Conservation (phyloP, 176 grass and related monocot species). For the Poa pratensis region DNA sequence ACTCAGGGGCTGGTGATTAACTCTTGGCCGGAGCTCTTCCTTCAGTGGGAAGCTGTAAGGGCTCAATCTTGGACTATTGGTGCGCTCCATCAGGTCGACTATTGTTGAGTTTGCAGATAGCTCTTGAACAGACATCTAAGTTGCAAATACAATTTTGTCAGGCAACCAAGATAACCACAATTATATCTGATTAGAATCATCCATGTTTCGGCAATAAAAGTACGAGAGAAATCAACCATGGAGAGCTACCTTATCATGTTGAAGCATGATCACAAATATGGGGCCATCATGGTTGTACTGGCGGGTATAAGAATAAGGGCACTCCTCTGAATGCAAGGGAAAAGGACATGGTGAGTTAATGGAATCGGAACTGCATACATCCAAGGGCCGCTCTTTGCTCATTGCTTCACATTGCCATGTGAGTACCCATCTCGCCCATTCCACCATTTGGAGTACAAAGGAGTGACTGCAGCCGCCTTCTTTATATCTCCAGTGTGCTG, state of each 20-base stretch:
- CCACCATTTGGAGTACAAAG: slow-evolving; percentile 85
- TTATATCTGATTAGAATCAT: background rate
- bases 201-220: slow-evolving; percentile 20
- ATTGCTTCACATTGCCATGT: slow-evolving; percentile 81
- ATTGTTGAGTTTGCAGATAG: slow-evolving; percentile 72
- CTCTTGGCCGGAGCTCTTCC: slow-evolving; percentile 74
- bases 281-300: slow-evolving; percentile 76
- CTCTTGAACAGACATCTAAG: slow-evolving; percentile 91
- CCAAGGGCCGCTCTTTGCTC: slow-evolving; percentile 42
- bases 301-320: slow-evolving; percentile 69
- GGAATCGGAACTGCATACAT: background rate
- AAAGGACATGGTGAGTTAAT: slow-evolving; percentile 52
- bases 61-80: slow-evolving; percentile 62
- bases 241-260: slow-evolving; percentile 76
- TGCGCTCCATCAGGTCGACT: slow-evolving; percentile 67
- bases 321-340: slow-evolving; percentile 82
- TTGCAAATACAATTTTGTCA: slow-evolving; percentile 30
- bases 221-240: background rate
- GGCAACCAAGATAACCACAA: background rate
- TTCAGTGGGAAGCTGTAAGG: slow-evolving; percentile 75
- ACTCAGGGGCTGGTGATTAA: slow-evolving; percentile 69
- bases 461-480: slow-evolving; percentile 72
- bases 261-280: slow-evolving; percentile 79
- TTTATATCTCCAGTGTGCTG: slow-evolving; percentile 96
- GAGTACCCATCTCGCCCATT: slow-evolving; percentile 91